These are phyloP conservation scores for Tagetes erecta DNA, from an alignment of 129 eudicot genomes.

Conservation along the genomic window DNA sequence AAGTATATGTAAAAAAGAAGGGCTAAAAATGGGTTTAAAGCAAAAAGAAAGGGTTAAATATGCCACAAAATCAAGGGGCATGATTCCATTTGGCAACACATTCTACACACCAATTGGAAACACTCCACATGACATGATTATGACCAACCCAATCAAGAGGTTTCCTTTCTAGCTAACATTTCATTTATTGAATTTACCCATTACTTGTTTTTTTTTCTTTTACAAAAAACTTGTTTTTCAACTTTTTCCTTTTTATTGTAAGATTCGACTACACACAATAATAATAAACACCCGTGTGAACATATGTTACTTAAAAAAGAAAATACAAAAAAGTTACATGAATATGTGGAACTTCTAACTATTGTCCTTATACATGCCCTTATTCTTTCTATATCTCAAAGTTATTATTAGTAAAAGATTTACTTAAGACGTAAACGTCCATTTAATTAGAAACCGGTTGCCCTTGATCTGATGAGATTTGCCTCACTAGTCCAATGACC, in stretches of 20 bases:
- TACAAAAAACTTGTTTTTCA: not conserved
- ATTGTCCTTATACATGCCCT: not conserved
- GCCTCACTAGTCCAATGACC: not conserved
- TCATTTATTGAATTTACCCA: slow-evolving; percentile 8
- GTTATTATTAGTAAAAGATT: not conserved
- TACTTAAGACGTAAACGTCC: not conserved
- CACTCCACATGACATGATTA: slow-evolving; percentile 41
- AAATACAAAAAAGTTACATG: not conserved
- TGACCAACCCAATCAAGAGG: slow-evolving; percentile 36
- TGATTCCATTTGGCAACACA: slow-evolving; percentile 23
- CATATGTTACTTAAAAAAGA: not conserved
- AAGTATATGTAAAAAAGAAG: slow-evolving; percentile 18
- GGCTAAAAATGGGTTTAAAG: slow-evolving; percentile 22
- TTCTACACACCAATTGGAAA: slow-evolving; percentile 26
- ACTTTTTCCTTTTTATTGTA: not conserved
- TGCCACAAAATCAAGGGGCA: slow-evolving; percentile 29
- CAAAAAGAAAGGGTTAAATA: slow-evolving; percentile 15
- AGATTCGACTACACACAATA: not conserved
- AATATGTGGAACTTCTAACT: not conserved
- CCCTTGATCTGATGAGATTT: not conserved
- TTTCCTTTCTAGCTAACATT: slow-evolving; percentile 31
- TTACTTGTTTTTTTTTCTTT: not conserved
- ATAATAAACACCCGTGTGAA: not conserved
- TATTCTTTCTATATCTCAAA: too few species aligned
- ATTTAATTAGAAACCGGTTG: not conserved